Evolutionary conservation across 1,284 basidiomycete genomes (phyloP).

Genomic region (Boletus subluridellus): DNA sequence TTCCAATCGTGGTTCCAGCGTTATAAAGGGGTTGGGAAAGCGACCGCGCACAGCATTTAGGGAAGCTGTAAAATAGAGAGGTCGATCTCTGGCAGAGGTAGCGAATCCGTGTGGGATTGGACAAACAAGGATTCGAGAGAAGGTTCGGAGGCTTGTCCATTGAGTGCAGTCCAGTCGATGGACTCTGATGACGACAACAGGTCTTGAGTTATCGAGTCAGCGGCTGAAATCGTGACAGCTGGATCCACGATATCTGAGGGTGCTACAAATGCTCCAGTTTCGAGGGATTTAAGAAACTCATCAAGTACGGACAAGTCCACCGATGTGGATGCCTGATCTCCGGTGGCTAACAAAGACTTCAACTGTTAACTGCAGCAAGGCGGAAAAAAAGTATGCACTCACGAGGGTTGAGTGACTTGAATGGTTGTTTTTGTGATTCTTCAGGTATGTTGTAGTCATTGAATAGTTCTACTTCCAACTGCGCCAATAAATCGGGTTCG

Average conservation of each 20-base stretch:
- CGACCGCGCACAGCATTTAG: too few species aligned
- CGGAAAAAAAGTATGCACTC: neutral
- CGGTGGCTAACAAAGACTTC: too few species aligned
- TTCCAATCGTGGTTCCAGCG: too few species aligned
- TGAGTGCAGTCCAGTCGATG: slow-evolving; percentile 16
- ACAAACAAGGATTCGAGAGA: neutral
- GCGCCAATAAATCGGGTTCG: slow-evolving; percentile 11
- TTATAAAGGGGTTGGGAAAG: too few species aligned
- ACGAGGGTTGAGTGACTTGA: neutral
- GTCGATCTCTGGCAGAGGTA: slow-evolving; percentile 15
- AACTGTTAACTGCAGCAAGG: too few species aligned
- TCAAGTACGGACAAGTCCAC: slow-evolving; percentile 2
- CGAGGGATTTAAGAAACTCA: slow-evolving; percentile 6
- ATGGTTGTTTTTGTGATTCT: neutral
- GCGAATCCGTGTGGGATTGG: too few species aligned
- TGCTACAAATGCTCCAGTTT: neutral
- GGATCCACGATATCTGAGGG: neutral
- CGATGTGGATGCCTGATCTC: neutral
- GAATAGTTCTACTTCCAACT: slow-evolving; percentile 25
- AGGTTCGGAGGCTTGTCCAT: neutral
- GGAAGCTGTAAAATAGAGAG: slow-evolving; percentile 23
- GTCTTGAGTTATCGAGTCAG: too few species aligned
- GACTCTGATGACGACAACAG: neutral
- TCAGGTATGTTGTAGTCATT: slow-evolving; percentile 14
- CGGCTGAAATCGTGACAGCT: too few species aligned